Percentiles rank a stretch among this genome's conserved stretches.
These are phyloP conservation scores for Phragmites australis DNA, from an alignment of 176 grass and related monocot species.

Conservation along the genomic window DNA sequence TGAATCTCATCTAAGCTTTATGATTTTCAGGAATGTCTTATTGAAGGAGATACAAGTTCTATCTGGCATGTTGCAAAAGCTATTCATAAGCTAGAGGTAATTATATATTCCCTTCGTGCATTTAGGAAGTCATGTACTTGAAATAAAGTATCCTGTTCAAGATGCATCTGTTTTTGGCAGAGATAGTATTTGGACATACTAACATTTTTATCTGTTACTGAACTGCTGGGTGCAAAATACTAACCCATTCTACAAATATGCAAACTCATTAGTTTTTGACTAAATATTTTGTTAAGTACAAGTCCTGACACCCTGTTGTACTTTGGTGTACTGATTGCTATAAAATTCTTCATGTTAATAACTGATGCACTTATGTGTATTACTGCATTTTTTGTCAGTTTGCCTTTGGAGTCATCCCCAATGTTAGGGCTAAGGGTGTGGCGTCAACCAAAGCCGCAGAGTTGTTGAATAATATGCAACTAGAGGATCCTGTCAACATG, in stretches of 20 bases:
- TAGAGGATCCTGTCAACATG: constrained; percentile 87
- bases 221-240: constrained; percentile 11
- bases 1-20: constrained; percentile 22
- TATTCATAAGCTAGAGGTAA: constrained; percentile 95
- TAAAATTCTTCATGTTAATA: constrained; percentile 21
- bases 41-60: constrained; percentile 96
- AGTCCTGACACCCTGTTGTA: not conserved
- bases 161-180: constrained; percentile 5
- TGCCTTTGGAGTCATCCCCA: constrained; percentile 88
- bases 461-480: constrained; percentile 86
- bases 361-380: not conserved
- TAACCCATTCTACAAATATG: constrained; percentile 13
- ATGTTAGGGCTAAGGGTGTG: constrained; percentile 85
- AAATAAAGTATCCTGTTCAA: constrained; percentile 2
- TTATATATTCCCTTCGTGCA: constrained; percentile 2
- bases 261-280: not conserved
- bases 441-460: constrained; percentile 84
- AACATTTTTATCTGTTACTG: not conserved
- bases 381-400: constrained; percentile 57
- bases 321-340: not conserved
- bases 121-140: not conserved
- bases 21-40: constrained; percentile 69
- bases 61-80: constrained; percentile 96
- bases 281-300: not conserved
- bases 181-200: not conserved